Percentiles rank a stretch among this genome's conserved stretches.
Conservation (phyloP, 1,284 basidiomycete species). For the Fomitopsis pinicola region DNA sequence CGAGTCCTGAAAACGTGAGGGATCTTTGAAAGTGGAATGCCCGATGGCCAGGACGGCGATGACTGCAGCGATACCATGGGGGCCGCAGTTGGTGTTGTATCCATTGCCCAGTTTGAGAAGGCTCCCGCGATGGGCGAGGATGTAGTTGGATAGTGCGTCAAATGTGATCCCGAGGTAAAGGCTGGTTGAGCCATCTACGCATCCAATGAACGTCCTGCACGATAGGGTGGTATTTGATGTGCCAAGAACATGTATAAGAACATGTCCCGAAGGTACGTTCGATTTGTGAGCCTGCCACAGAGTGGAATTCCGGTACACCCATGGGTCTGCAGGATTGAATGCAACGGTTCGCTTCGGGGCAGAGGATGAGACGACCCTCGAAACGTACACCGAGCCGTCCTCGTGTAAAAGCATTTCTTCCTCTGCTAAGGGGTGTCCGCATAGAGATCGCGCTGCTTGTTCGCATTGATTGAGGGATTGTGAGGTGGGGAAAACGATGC, state of each 20-base stretch:
- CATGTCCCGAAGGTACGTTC: not conserved
- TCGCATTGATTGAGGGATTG: not conserved
- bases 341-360: not conserved
- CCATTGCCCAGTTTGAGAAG: not conserved
- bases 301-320: conserved; percentile 3
- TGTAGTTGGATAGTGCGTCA: conserved; percentile 6
- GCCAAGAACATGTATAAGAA: conserved; percentile 4
- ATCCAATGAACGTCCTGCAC: conserved; percentile 10
- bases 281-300: conserved; percentile 1
- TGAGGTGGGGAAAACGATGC: conserved; percentile 7
- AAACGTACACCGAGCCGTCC: not conserved
- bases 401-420: conserved; percentile 7
- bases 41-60: conserved; percentile 10
- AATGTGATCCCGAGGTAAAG: conserved; percentile 8
- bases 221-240: not conserved
- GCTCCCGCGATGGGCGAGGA: conserved; percentile 6
- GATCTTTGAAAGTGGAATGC: conserved; percentile 3
- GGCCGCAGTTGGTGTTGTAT: not conserved
- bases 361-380: not conserved
- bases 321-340: conserved; percentile 3
- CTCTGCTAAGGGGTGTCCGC: not conserved
- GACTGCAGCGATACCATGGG: not conserved
- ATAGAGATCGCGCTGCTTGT: not conserved
- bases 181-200: not conserved
- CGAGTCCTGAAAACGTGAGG: conserved; percentile 5